Percentiles rank a stretch among this genome's conserved stretches.
Conservation (phyloP, 768 basidiomycete species). For the Albatrellus ellisii region DNA sequence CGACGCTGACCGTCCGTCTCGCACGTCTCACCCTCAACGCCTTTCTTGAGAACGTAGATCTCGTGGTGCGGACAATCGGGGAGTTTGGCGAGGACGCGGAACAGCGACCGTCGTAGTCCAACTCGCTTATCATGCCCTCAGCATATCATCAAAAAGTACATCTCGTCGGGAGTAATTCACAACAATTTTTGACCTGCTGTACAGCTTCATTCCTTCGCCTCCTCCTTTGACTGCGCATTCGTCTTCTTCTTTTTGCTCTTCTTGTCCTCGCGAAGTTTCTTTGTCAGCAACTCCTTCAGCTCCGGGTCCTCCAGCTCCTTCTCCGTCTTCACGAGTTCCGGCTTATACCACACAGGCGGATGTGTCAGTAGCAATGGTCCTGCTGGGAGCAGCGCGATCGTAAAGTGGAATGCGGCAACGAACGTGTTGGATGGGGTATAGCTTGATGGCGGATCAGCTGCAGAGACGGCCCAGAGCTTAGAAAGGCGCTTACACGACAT, state of each 20-base stretch:
- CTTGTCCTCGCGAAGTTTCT: slow-evolving; percentile 78
- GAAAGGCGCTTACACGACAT: slow-evolving; percentile 61
- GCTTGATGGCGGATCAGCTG: slow-evolving; percentile 23
- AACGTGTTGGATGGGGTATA: slow-evolving; percentile 75
- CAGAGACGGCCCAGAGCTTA: not conserved
- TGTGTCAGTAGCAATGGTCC: slow-evolving; percentile 84
- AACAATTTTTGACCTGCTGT: slow-evolving; percentile 12
- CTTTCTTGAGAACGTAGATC: slow-evolving; percentile 82
- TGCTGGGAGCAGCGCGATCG: slow-evolving; percentile 81
- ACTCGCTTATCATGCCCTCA: slow-evolving; percentile 5
- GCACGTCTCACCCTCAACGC: slow-evolving; percentile 75
- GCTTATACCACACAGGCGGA: slow-evolving; percentile 86
- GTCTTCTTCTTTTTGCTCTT: slow-evolving; percentile 85
- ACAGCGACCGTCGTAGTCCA: slow-evolving; percentile 10
- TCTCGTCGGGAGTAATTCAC: too few species aligned
- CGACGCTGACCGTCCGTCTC: slow-evolving; percentile 72
- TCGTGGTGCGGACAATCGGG: slow-evolving; percentile 70
- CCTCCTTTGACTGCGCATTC: too few species aligned
- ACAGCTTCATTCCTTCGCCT: slow-evolving; percentile 15
- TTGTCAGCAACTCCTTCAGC: slow-evolving; percentile 63
- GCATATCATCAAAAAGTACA: slow-evolving; percentile 4
- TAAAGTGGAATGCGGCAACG: slow-evolving; percentile 96
- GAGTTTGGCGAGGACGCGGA: slow-evolving; percentile 65
- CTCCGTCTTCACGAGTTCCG: slow-evolving; percentile 80
- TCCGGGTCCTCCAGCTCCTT: slow-evolving; percentile 85